Evolutionary conservation across 176 grass and related monocot genomes (phyloP), one percentile per base, ranked within the genome.

Genomic region (Musa schizocarpa): DNA sequence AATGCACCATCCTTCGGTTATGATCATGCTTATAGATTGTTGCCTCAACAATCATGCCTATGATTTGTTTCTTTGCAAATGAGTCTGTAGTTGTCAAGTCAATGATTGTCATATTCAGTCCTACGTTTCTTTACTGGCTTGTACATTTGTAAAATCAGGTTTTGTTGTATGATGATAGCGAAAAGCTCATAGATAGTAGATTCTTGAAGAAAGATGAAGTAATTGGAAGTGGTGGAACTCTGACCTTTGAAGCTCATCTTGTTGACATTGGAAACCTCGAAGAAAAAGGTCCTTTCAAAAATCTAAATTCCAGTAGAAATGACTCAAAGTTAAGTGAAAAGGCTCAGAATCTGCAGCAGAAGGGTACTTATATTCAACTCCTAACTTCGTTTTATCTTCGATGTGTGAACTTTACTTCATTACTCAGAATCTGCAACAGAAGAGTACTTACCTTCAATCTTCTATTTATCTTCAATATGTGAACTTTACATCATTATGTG

Each of bases 231-330:
- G 85, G 93, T 12, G 74, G 76, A 11, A 72, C 80, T n/a, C 8
- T 97, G 53, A 71, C 86, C 52, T 85, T 93, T 86, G 79, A 83
- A 9, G 72, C 74, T 83, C 80, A 93, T 80, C 88, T 97, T 80
- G 86, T 93, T 52, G 90, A 97, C 71, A 85, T 93, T 65, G 90
- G 83, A 29, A 77, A 85, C 52, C 63, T 75, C 8, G 64, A 66
- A 49, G 63, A 74, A 81, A n/a, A 81, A 61, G 64, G 34, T 13
- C 61, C 70, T 66, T 19, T 65, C 54, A 80, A 67, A 75, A 85
- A 75, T 56, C 25, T 58, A 55, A 77, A 49, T 53, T 27, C 20
- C 49, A 57, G 11, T n/a, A 56, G 1, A 29, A 43, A 1, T 51
- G 65, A 73, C 57, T 62, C 52, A 19, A 78, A 78, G 24, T 63